A percentile compares a stretch with the other conserved stretches of the same genome.
Evolutionary conservation across 2,329 filamentous ascomycete genomes (phyloP).

Genomic region (Botrytis aclada): DNA sequence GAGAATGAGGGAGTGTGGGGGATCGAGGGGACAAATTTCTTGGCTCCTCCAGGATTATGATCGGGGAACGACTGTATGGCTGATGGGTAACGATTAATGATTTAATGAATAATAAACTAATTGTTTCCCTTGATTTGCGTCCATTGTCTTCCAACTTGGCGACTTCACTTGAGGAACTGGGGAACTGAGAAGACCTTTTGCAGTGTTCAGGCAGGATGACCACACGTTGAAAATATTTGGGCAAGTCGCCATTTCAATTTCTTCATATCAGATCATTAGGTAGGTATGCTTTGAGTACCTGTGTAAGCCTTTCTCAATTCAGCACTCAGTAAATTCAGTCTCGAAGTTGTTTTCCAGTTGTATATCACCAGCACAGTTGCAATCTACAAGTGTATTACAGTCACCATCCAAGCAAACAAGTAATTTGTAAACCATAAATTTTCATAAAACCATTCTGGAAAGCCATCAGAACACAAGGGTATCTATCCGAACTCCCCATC

Average conservation of each 20-base stretch:
- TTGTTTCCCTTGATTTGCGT: not conserved
- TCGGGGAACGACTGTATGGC: not conserved
- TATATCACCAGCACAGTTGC: not conserved
- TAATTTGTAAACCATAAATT: not conserved
- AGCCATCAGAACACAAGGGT: not conserved
- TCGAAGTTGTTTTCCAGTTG: not conserved
- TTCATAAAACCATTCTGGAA: not conserved
- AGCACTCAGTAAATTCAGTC: not conserved
- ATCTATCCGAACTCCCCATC: not conserved
- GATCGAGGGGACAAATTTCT: not conserved
- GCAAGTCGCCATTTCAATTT: not conserved
- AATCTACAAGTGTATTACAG: not conserved
- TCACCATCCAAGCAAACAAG: not conserved
- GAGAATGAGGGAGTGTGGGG: not conserved
- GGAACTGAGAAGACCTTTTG: rapidly evolving
- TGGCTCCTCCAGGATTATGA: not conserved
- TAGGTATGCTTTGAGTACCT: not conserved
- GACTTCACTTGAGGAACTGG: not conserved
- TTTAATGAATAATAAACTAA: constrained; percentile 1
- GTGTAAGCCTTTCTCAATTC: rapidly evolving
- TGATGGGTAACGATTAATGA: not conserved
- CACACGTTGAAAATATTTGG: not conserved
- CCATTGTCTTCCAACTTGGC: not conserved
- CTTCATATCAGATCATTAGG: too few species aligned
- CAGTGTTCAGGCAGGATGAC: rapidly evolving